Conservation (phyloP, 345 rosid genomes). For the Moricandia arvensis region DNA sequence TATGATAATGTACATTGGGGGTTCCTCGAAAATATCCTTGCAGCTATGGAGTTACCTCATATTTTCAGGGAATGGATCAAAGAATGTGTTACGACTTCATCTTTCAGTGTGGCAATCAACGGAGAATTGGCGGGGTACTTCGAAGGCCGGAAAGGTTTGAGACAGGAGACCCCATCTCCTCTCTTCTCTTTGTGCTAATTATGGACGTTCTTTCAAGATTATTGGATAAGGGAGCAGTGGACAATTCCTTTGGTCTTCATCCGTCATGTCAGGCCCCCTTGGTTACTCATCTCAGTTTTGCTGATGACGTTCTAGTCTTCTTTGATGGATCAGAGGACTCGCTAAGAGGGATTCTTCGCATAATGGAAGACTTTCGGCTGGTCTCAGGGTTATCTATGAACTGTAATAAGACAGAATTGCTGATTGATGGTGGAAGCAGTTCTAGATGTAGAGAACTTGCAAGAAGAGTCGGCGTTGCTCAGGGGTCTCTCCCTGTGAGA, state of each 20-base stretch:
- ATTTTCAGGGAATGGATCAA: neutral
- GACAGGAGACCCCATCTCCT: neutral
- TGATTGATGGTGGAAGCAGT: neutral
- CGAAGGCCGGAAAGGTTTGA: neutral
- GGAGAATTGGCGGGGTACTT: neutral
- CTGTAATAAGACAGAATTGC: neutral
- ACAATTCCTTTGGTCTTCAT: neutral
- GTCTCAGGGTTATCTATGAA: neutral
- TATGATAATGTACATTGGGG: neutral
- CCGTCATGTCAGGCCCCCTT: neutral
- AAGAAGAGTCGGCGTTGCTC: neutral
- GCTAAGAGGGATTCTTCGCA: too few relatives aligned
- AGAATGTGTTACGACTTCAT: neutral
- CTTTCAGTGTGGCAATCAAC: neutral
- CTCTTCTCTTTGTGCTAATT: too few relatives aligned
- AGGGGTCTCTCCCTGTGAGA: neutral
- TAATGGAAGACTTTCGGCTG: neutral
- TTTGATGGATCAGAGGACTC: too few relatives aligned
- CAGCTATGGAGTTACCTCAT: neutral
- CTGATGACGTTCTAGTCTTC: too few relatives aligned
- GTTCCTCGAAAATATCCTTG: neutral
- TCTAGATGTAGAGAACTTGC: neutral
- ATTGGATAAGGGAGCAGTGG: neutral
- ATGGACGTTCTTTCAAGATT: neutral
- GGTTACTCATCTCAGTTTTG: too few relatives aligned